These are phyloP conservation scores for Hordeum vulgare DNA, from an alignment of 176 grass and related monocot genomes.

Conservation along the genomic window MorexV3_pseudomolecules_assembly NC_058522.1:508632589-508633088, in stretches of 20 bases:
- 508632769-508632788: conserved; percentile 71
- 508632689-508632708: conserved; percentile 94
- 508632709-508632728: conserved; percentile 96
- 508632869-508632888: background rate
- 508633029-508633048: background rate
- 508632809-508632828: background rate
- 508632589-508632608: background rate
- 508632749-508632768: conserved; percentile 96
- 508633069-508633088: conserved; percentile 74
- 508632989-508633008: background rate
- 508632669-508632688: conserved; percentile 97
- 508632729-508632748: conserved; percentile 97
- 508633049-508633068: conserved; percentile 88
- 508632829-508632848: background rate
- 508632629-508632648: background rate
- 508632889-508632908: background rate
- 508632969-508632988: background rate
- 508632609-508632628: background rate
- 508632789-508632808: conserved; percentile 5
- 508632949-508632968: background rate
- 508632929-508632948: background rate
- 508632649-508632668: conserved; percentile 47
- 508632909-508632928: background rate
- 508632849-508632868: background rate
- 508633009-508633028: background rate